Base-by-base conservation (phyloP, 208 protist species). In the Trypanosoma caninum region DNA sequence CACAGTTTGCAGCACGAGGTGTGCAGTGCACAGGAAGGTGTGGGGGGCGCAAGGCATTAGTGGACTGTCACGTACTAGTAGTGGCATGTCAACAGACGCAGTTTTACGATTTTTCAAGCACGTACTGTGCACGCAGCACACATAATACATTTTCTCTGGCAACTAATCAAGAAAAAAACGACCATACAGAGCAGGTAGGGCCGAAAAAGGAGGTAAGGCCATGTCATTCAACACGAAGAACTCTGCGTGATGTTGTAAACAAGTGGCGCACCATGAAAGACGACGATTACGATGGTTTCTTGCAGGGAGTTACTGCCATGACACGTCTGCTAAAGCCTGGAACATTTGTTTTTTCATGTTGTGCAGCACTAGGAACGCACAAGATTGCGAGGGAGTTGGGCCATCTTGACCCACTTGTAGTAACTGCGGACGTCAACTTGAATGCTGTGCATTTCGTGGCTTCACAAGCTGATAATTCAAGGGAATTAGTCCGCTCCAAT, bases 31-130 rank as follows among this genome's bases (percentile, higher is more conserved):
- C 82, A 4, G 38, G 62, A 10, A 61, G 69, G 35, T 69, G 69
- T 33, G 78, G 82, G 44, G 79, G 79, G 6, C 62, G 65, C 6
- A 34, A 78, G 28, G 78, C 79, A 9, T 44, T 81, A 22, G 25
- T 37, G 37, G 31, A 72, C 0, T 77, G 82, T 28, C 80, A 93
- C 47, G 69, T 88, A 11, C 65, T 93, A 25, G 65, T 88, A 13
- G 63, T 93, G 38, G 76, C 80, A 16, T 87, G 76, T 25, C 83
- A 84, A 37, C 78, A 80, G 16, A 53, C 63, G 25, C 80, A 90
- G 34, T 73, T 93, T 37, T 40, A 59, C 11, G 82, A 87, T 44
- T 72, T 90, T 54, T 57, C 52, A 22, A 72, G 63, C 18, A 72
- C 73, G 8, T 72, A 84, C 30, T 82, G 73, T 56, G 37, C 62